Percentiles rank a stretch among this genome's conserved stretches.
phyloP scores from a whole-genome alignment of 116 monocot genomes.

The Papilionanthe hybrid region DNA sequence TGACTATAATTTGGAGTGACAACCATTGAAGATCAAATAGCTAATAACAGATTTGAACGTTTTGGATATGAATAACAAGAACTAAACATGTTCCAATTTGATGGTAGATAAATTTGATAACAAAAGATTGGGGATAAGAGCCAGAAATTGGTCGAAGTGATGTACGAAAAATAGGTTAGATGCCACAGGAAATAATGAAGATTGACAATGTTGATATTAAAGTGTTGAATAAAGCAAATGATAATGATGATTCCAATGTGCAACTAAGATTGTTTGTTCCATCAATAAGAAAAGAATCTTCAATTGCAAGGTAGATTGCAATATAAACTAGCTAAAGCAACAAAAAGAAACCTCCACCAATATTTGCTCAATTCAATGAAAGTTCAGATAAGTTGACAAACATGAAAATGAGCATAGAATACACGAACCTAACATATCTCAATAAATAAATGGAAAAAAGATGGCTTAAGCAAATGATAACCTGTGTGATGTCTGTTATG shows the following conservation, averaged over 20 bases:
- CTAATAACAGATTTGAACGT: too few species aligned
- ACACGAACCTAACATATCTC: not conserved
- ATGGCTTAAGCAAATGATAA: slow-evolving; percentile 4
- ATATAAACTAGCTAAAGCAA: not conserved
- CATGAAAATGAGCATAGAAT: not conserved
- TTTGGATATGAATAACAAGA: too few species aligned
- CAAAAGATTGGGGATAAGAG: too few species aligned
- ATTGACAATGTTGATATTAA: too few species aligned
- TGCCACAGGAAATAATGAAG: too few species aligned
- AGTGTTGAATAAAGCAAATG: too few species aligned
- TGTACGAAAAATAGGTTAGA: too few species aligned
- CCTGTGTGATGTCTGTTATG: slow-evolving; percentile 89
- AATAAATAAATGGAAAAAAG: not conserved
- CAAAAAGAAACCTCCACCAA: not conserved
- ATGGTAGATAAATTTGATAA: too few species aligned
- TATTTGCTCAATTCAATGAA: not conserved
- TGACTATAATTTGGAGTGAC: too few species aligned
- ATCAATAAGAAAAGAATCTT: not conserved
- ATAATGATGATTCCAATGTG: not conserved
- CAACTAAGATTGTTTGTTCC: not conserved
- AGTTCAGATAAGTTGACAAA: not conserved
- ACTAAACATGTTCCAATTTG: too few species aligned
- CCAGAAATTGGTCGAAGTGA: too few species aligned
- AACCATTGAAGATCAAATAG: too few species aligned
- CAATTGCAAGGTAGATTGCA: not conserved